These are phyloP conservation scores for Zostera marina DNA, from an alignment of 116 monocot genomes.

Conservation along the genomic window DNA sequence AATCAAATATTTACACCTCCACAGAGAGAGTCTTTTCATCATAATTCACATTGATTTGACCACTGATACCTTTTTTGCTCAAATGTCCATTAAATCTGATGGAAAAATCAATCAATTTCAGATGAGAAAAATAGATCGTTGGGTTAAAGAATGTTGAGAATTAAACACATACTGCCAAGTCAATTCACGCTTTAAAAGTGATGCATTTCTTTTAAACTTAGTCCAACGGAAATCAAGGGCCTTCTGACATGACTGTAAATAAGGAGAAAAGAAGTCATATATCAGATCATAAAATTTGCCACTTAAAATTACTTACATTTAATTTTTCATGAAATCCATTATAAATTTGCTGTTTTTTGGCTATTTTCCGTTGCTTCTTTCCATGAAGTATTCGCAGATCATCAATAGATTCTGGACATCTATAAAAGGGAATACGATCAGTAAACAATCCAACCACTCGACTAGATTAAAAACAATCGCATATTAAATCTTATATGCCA, in stretches of 20 bases:
- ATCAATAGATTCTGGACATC: slow-evolving; percentile 67
- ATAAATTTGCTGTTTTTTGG: slow-evolving; percentile 49
- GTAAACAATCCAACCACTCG: neutral
- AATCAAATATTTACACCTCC: slow-evolving; percentile 28
- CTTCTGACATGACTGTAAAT: slow-evolving; percentile 9
- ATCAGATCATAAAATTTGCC: neutral
- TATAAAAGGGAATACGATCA: slow-evolving; percentile 17
- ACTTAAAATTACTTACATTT: slow-evolving; percentile 24
- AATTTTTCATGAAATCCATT: slow-evolving; percentile 59
- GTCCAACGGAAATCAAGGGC: slow-evolving; percentile 80
- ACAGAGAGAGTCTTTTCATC: slow-evolving; percentile 64
- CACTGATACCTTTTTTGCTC: slow-evolving; percentile 89
- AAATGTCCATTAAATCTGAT: slow-evolving; percentile 90
- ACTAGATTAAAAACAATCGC: neutral
- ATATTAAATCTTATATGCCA: neutral
- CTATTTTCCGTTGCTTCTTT: slow-evolving; percentile 64
- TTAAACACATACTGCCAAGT: slow-evolving; percentile 79
- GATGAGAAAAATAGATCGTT: neutral
- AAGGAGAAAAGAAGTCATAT: neutral
- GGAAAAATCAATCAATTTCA: neutral
- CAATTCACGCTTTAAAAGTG: slow-evolving; percentile 67
- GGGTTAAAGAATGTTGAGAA: neutral
- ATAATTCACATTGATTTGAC: slow-evolving; percentile 74
- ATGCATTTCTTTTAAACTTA: slow-evolving; percentile 83
- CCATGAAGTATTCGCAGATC: slow-evolving; percentile 54